Evolutionary conservation across 2,329 filamentous ascomycete species (phyloP).

Genomic region (Pyrenophora teres): DNA sequence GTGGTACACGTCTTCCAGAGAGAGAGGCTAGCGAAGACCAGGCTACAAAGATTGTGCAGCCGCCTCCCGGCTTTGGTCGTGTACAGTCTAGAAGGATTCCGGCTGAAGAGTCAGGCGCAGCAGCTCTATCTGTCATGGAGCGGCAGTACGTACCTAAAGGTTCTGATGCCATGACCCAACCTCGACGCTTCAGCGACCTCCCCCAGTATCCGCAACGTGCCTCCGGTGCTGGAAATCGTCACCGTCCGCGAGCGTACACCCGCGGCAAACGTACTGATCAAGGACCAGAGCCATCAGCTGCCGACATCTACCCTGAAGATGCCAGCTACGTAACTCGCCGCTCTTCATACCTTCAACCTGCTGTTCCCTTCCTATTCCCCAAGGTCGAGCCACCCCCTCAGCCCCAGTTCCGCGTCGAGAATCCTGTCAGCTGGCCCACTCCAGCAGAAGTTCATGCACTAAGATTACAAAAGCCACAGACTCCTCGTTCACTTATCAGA

Average conservation of each 20-base stretch:
- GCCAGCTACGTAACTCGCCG: constrained; percentile 13
- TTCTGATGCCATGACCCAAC: constrained; percentile 1
- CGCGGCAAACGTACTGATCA: constrained; percentile 35
- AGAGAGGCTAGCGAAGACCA: neutral
- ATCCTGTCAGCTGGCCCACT: constrained; percentile 20
- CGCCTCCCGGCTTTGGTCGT: constrained; percentile 18
- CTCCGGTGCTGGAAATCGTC: constrained; percentile 1
- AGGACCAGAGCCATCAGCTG: constrained; percentile 35
- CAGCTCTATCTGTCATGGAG: neutral
- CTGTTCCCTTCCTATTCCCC: neutral
- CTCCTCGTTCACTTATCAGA: no score
- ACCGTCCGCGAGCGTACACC: constrained; percentile 10
- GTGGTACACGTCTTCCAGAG: neutral
- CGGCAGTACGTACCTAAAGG: neutral
- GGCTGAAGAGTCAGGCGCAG: constrained; percentile 2
- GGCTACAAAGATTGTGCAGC: constrained; percentile 8
- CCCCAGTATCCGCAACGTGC: neutral
- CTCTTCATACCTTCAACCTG: neutral
- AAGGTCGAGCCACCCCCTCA: neutral
- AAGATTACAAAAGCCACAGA: neutral
- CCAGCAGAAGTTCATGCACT: constrained; percentile 21
- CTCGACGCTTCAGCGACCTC: constrained; percentile 3
- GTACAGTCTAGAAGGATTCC: constrained; percentile 10
- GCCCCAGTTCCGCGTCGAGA: constrained; percentile 2
- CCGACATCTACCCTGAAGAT: constrained; percentile 42